Base-by-base conservation (phyloP, 2,329 filamentous ascomycete genomes). In the Lachnellula suecica region DNA sequence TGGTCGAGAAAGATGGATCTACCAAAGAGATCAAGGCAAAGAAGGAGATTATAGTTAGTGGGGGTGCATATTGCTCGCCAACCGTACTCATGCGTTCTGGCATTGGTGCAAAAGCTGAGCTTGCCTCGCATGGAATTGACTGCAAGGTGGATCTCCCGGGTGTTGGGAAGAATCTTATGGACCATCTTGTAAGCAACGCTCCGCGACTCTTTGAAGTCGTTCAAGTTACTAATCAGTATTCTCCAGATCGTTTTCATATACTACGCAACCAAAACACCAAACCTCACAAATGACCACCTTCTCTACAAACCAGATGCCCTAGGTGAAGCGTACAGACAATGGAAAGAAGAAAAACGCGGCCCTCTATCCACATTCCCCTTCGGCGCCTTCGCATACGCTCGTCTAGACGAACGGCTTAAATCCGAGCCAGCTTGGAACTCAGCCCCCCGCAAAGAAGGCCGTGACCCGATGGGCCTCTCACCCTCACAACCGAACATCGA, bases 401-500 rank as follows among this genome's bases (percentile, higher is more conserved):
- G 83, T n/a, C 71, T 87, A 0, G 81, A 85, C 53, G 75, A 83
- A 8, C 78, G 82, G 6, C 74, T 87, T 1, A 69, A 74, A 42
- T 71, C 82, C 58, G 77, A 78, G 1, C 70, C 74, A 3, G 59
- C 82, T 6, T 87, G 83, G 83, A 72, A 72, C 2, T 68, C 72
- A 4, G 78, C 81, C 0, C 68, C 73, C 0, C 71, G 76, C 5
- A 48, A 69, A 31, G 66, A 72, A 23, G 79, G 78, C 4, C 78
- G 83, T 4, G 84, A 87, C 59, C 81, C 84, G 0, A 86, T 87
- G 83, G 81, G 79, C 17, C 69, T 86, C 15, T 77, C 76, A 0
- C 67, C 72, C 0, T 65, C 67, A 5, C 83, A 87, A 61, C 81
- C 83, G 0, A 82, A 85, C 59, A 64, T 84, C 44, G 83, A 86